These are phyloP conservation scores for Coniosporium apollinis DNA, from an alignment of 495 filamentous ascomycete genomes.

Conservation along the genomic window DNA sequence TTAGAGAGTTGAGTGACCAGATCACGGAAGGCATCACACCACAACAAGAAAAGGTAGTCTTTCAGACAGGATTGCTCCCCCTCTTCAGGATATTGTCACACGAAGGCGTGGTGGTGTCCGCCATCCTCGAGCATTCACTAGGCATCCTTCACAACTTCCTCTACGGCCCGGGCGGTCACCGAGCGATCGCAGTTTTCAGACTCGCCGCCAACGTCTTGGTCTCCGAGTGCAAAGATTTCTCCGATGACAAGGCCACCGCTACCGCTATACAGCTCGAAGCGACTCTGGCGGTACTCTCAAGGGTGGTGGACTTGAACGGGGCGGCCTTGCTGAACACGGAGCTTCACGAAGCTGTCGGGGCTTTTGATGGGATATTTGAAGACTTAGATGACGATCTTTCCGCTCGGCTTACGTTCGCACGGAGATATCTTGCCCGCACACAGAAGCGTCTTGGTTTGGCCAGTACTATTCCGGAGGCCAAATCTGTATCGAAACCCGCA, in stretches of 20 bases:
- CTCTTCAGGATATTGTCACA: constrained; percentile 37
- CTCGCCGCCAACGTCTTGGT: constrained; percentile 9
- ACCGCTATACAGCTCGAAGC: constrained; percentile 1
- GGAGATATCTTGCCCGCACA: no score
- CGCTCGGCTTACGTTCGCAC: no score
- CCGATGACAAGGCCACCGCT: no score
- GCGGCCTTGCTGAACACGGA: constrained; percentile 2
- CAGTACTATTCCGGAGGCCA: no score
- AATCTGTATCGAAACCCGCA: no score
- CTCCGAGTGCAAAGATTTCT: constrained; percentile 1
- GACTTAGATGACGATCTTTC: constrained; percentile 1
- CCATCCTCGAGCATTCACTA: constrained; percentile 36
- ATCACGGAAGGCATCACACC: constrained; percentile 8
- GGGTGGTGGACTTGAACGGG: constrained; percentile 8
- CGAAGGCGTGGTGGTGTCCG: constrained; percentile 32
- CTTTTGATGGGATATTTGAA: neutral
- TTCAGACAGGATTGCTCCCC: constrained; percentile 27
- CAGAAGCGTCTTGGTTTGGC: no score
- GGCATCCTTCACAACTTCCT: constrained; percentile 41
- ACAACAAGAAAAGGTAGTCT: constrained; percentile 15
- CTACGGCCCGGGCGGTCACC: constrained; percentile 32
- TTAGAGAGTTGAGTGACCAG: constrained; percentile 15
- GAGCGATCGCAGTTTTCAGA: constrained; percentile 28
- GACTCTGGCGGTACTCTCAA: constrained; percentile 1
- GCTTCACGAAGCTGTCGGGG: neutral